Conservation (phyloP, 1,284 basidiomycete species). For the Neotropicomus parvogracilis region DNA sequence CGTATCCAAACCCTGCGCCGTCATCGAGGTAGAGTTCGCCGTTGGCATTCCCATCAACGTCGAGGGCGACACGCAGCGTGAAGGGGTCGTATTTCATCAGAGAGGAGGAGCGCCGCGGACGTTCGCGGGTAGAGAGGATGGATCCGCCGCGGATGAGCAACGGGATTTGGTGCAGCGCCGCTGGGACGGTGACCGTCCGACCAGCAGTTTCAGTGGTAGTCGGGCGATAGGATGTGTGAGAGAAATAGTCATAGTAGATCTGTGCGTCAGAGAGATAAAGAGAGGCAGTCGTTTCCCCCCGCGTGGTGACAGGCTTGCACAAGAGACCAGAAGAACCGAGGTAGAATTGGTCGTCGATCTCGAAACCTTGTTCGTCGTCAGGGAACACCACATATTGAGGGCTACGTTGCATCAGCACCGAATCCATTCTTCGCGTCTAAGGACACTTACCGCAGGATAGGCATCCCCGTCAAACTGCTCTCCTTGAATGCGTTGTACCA, state of each 20-base stretch:
- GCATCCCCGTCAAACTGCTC: constrained; percentile 74
- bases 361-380: constrained; percentile 78
- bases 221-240: constrained; percentile 34
- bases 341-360: constrained; percentile 93
- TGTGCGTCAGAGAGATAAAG: constrained; percentile 90
- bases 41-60: constrained; percentile 58
- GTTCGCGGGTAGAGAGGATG: constrained; percentile 83
- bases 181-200: constrained; percentile 62
- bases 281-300: constrained; percentile 66
- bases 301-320: constrained; percentile 85
- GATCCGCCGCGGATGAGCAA: constrained; percentile 90
- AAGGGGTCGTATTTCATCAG: constrained; percentile 93
- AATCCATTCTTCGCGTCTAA: background rate
- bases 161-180: constrained; percentile 78
- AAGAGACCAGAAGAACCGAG: constrained; percentile 86
- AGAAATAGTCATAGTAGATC: constrained; percentile 96
- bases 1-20: constrained; percentile 81
- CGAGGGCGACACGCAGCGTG: constrained; percentile 84
- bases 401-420: constrained; percentile 37
- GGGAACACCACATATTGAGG: constrained; percentile 96
- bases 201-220: constrained; percentile 6
- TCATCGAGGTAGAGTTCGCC: constrained; percentile 97
- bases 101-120: constrained; percentile 80
- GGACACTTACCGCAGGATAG: constrained; percentile 64
- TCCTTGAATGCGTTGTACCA: constrained; percentile 98